phyloP scores from a whole-genome alignment of 1,139 yeast species.

The Blastobotrys arbuscula region DNA sequence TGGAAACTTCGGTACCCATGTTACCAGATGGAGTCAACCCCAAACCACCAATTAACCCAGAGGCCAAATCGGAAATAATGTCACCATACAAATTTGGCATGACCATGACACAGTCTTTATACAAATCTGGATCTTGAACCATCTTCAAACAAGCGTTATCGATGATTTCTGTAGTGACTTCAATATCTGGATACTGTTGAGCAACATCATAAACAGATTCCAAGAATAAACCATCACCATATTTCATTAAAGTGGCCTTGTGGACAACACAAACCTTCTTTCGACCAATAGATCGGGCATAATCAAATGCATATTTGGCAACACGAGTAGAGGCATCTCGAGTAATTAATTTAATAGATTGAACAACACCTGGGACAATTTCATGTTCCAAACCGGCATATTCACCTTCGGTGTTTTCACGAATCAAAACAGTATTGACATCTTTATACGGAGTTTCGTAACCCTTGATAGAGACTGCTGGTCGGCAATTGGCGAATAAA shows the following conservation, averaged over 20 bases:
- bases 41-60: slow-evolving; percentile 96
- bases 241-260: slow-evolving; percentile 97
- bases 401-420: slow-evolving; percentile 99
- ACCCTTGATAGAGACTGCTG: slow-evolving; percentile 90
- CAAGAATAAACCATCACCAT: slow-evolving; percentile 95
- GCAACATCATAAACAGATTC: slow-evolving; percentile 85
- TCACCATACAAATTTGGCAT: slow-evolving; percentile 99
- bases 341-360: slow-evolving; percentile 94
- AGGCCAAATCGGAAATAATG: slow-evolving; percentile 92
- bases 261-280: slow-evolving; percentile 91
- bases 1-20: slow-evolving; percentile 96
- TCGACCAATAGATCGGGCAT: slow-evolving; percentile 84
- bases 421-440: slow-evolving; percentile 91
- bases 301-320: slow-evolving; percentile 93
- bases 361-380: slow-evolving; percentile 97
- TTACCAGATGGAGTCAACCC: slow-evolving; percentile 99
- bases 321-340: slow-evolving; percentile 95
- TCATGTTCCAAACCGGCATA: slow-evolving; percentile 98
- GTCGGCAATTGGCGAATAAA: slow-evolving; percentile 95
- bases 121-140: slow-evolving; percentile 82
- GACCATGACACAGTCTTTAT: slow-evolving; percentile 85
- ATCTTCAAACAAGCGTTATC: slow-evolving; percentile 92
- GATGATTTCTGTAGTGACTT: slow-evolving; percentile 77
- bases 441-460: slow-evolving; percentile 91
- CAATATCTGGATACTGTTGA: slow-evolving; percentile 86